Base-by-base conservation (phyloP, 192 early-diverging fungal genomes). In the Dimargaris xerosporica region DNA sequence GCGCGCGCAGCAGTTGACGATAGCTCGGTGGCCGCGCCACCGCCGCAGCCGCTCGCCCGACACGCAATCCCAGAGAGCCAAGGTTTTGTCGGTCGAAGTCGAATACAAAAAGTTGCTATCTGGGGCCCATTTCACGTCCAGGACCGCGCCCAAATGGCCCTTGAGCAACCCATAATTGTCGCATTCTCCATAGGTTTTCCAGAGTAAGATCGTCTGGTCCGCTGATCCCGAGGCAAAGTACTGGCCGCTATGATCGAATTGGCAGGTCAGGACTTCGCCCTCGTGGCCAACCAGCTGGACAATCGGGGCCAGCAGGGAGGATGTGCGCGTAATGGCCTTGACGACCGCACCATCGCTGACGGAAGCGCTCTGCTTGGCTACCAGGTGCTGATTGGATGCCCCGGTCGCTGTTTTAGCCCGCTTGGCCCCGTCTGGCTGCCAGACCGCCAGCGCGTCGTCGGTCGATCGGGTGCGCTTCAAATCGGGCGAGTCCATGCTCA, bases 181-280 rank as follows among this genome's bases (percentile, higher is more conserved):
- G 67, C 90, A 90, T 55, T 94, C 93, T 6, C 93, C 89, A 66
- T 89, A 88, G 16, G 89, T 89, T 62, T 91, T 87, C 96, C 96
- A 99, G 44, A 99, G 69, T 63, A 91, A 82, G 25, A 96, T 88
- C n/a, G 75, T 73, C 68, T 82, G 75, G 68, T 96, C 96, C 52
- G 80, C 80, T 42, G 84, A 84, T 34, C 81, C 87, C 29, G 90
- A 91, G 0, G 90, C 94, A 47, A 99, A 54, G 61, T 86, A 76
- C 48, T 87, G 73, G 62, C 96, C 96, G 54, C 75, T 77, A 19
- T 82, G 88, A 65, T 88, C 89, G 72, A 99, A 99, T 66, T 83
- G 79, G 65, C 85, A 84, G 15, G 89, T 79, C 30, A 85, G 84
- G 17, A 99, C 77, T 31, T 94, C 91, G 56, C 85, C 85, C 52